Evolutionary conservation across 176 grass and related monocot genomes (phyloP).

Genomic region (Hyparrhenia diplandra): DNA sequence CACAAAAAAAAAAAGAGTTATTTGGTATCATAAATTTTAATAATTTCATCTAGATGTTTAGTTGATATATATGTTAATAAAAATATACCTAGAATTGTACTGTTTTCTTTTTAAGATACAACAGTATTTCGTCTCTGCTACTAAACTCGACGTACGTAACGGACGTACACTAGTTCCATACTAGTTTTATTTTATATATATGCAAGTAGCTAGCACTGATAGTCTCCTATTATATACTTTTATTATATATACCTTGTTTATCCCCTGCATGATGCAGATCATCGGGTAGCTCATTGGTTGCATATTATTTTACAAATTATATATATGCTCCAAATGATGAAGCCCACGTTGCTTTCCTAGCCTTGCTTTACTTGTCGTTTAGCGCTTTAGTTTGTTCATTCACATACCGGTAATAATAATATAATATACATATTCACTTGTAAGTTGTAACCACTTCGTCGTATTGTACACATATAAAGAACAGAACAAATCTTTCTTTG

Average conservation of each 20-base stretch:
- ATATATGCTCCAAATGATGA: constrained; percentile 1
- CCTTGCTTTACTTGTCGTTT: background rate
- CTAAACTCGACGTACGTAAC: too few species aligned
- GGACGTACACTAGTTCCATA: too few species aligned
- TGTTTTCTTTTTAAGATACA: too few species aligned
- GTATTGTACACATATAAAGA: background rate
- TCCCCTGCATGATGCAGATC: too few species aligned
- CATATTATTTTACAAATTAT: background rate
- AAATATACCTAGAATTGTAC: too few species aligned
- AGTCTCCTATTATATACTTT: too few species aligned
- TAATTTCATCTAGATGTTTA: background rate
- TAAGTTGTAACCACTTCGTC: background rate
- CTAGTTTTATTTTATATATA: too few species aligned
- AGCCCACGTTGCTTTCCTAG: background rate
- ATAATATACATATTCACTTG: too few species aligned
- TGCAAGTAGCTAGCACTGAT: too few species aligned
- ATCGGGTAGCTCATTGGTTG: background rate
- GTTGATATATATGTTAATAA: background rate
- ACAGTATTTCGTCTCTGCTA: background rate
- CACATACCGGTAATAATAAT: background rate
- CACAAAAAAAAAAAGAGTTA: too few species aligned
- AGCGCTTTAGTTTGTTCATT: background rate
- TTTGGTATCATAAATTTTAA: background rate
- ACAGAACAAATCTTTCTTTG: background rate
- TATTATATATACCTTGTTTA: too few species aligned